A percentile compares a stretch with the other conserved stretches of the same genome.
Evolutionary conservation across 2,329 filamentous ascomycete genomes (phyloP).

Genomic region (Davidsoniella neocaledoniae): DNA sequence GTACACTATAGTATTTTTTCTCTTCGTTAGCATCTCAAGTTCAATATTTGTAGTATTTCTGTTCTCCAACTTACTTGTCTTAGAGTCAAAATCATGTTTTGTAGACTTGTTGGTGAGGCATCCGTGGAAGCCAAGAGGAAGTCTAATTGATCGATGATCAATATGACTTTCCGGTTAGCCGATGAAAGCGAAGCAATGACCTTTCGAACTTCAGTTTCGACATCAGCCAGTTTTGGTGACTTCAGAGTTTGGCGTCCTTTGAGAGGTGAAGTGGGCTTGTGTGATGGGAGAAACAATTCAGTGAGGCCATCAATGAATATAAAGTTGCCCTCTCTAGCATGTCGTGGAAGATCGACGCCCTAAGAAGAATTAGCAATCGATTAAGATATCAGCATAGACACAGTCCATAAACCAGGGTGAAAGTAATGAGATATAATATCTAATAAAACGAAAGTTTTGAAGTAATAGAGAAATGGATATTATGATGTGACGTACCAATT

Average conservation of each 20-base stretch:
- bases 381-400: too few relatives aligned
- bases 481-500: conserved; percentile 32
- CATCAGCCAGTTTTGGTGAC: conserved; percentile 17
- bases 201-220: conserved; percentile 24
- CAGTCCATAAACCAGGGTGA: too few relatives aligned
- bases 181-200: conserved; percentile 21
- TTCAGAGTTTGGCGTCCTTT: conserved; percentile 13
- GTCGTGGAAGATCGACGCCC: conserved; percentile 53
- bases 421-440: too few relatives aligned
- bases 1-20: conserved; percentile 29
- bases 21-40: not conserved
- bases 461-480: conserved; percentile 1
- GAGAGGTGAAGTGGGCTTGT: conserved; percentile 1
- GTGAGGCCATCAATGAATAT: conserved; percentile 61
- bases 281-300: conserved; percentile 30
- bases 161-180: conserved; percentile 27
- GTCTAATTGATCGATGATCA: conserved; percentile 52
- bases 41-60: not conserved
- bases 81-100: conserved; percentile 39
- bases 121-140: conserved; percentile 43
- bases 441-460: not conserved
- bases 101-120: conserved; percentile 29
- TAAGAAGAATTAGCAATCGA: conserved; percentile 18
- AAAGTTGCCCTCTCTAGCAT: conserved; percentile 42
- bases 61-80: conserved; percentile 37